Base-by-base conservation (phyloP, 2,329 filamentous ascomycete species). In the Hawksworthiomyces lignivorus region DNA sequence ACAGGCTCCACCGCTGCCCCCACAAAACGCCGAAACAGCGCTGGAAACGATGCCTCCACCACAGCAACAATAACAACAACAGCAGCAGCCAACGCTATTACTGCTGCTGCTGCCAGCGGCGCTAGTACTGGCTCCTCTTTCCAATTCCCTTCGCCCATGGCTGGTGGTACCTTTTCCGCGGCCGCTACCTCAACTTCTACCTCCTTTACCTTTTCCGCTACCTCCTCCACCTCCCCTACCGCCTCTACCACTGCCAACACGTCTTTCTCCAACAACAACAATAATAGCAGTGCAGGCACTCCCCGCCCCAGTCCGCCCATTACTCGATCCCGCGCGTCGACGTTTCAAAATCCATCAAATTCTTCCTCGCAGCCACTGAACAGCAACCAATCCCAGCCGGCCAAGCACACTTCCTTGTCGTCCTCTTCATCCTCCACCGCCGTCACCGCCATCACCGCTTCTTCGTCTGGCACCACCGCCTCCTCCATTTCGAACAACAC, bases 401-500 rank as follows among this genome's bases (percentile, higher is more conserved):
- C 35, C 22, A 44, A 38, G 35, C 41, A 41, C 42, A 14, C 39
- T 15, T 39, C 45, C 5, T 39, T 40, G 1, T 44, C 46, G 12
- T 43, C 48, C 10, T 20, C 30, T 18, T 38, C 35, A 10, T 33
- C 36, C 33, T 40, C 44, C 41, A 29, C 45, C 20, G 30, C 36
- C 38, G 21, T 38, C 7, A 27, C 24, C 35, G 8, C 22, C 33
- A 17, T 32, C 43, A 20, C 24, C 34, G 27, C 24, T 36, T 28
- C 9, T 34, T 29, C 29, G 31, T 22, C 24, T 40, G 32, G 39
- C 46, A 31, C 41, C 37, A 17, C 20, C 50, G 44, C 37, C 62
- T 37, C 60, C 60, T 46, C 62, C 63, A 37, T 60, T 62, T 48
- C 61, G 65, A 50, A 50, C 56, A 43, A 49, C 58, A 35, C 57